A percentile compares a stretch with the other conserved stretches of the same genome.
Conservation (phyloP, 192 early-diverging fungal species). For the Backusella luteola region DNA sequence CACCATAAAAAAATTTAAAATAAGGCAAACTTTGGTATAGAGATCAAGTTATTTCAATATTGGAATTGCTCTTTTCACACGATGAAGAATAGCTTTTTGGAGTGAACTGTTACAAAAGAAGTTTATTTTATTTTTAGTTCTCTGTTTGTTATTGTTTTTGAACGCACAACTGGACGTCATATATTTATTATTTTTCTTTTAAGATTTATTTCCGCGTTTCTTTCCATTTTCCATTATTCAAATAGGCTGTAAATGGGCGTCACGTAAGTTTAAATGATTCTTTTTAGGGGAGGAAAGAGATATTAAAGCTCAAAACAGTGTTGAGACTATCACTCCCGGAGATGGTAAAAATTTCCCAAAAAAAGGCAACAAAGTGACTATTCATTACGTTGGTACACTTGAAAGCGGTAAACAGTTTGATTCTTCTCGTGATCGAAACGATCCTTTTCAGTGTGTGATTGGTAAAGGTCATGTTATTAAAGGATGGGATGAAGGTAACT, state of each 20-base stretch:
- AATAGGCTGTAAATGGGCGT: background rate
- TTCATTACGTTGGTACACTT: constrained; percentile 65
- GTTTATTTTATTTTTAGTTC: background rate
- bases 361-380: constrained; percentile 64
- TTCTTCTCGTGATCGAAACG: constrained; percentile 76
- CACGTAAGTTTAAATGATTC: background rate
- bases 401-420: constrained; percentile 83
- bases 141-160: background rate
- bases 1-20: background rate
- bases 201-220: background rate
- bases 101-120: background rate
- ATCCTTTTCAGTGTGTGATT: constrained; percentile 86
- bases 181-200: background rate
- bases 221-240: background rate
- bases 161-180: background rate
- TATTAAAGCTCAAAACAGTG: constrained; percentile 3
- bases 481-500: constrained; percentile 60
- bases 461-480: constrained; percentile 93
- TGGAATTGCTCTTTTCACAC: no score
- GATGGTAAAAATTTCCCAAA: constrained; percentile 58
- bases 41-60: no score
- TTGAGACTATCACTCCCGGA: constrained; percentile 40
- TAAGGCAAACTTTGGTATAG: background rate
- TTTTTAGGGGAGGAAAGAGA: background rate
- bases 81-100: background rate